Evolutionary conservation across 148 eudicot species (phyloP).

Genomic region (Mesembryanthemum crystallinum): DNA sequence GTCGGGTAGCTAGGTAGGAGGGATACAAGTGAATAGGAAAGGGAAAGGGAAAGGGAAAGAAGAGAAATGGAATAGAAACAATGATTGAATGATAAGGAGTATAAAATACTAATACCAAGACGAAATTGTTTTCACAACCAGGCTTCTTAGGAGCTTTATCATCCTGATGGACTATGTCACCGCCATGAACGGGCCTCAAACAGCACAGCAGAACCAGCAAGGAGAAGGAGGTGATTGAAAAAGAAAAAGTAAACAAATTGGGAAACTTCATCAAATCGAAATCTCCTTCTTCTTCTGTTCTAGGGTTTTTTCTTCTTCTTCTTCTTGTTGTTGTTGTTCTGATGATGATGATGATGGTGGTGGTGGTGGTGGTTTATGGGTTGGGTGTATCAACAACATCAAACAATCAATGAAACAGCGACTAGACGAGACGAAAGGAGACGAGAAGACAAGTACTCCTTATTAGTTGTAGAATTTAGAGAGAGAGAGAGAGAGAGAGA

Average conservation of each 20-base stretch:
- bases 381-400: not conserved
- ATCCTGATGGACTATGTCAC: slow-evolving; percentile 91
- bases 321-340: too few species aligned
- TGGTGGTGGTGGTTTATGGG: too few species aligned
- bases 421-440: slow-evolving; percentile 1
- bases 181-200: slow-evolving; percentile 43
- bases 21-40: too few species aligned
- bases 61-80: not conserved
- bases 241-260: slow-evolving; percentile 10
- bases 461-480: too few species aligned
- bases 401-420: slow-evolving; percentile 11
- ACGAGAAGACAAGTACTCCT: too few species aligned
- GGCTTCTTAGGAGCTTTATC: slow-evolving; percentile 71
- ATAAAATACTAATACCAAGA: slow-evolving; percentile 51
- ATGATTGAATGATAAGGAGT: not conserved
- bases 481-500: slow-evolving; percentile 13
- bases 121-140: slow-evolving; percentile 87
- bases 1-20: too few species aligned
- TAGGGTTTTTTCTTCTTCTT: not conserved
- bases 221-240: too few species aligned
- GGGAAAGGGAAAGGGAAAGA: too few species aligned
- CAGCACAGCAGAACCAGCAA: slow-evolving; percentile 15
- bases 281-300: not conserved
- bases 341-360: too few species aligned
- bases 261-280: slow-evolving; percentile 19